phyloP scores from a whole-genome alignment of 352 stramenopile genomes.

The Pythium sukuiense region DNA sequence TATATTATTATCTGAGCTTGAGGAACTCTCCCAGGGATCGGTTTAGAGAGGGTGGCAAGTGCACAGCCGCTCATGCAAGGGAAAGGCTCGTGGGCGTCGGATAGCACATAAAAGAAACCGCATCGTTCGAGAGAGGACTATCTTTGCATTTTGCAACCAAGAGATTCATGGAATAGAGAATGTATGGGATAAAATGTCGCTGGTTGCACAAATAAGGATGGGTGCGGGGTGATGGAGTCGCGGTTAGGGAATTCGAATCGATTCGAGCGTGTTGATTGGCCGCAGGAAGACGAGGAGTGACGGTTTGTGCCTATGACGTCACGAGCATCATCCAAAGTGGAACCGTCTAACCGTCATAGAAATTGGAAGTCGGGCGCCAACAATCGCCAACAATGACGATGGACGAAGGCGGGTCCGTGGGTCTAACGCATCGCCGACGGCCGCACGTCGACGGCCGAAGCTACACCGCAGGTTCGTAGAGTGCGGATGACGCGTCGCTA shows the following conservation, averaged over 20 bases:
- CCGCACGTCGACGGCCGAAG: background rate
- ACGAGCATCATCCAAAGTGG: constrained; percentile 17
- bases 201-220: background rate
- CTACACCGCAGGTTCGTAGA: background rate
- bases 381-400: constrained; percentile 4
- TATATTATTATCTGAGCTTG: background rate
- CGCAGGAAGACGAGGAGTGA: constrained; percentile 8
- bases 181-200: background rate
- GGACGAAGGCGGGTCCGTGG: background rate
- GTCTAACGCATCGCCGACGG: background rate
- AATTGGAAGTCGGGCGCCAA: constrained; percentile 2
- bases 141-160: background rate
- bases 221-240: background rate
- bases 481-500: background rate
- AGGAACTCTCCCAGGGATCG: constrained; percentile 12
- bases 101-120: constrained; percentile 15
- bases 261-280: constrained; percentile 10
- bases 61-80: constrained; percentile 10
- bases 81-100: background rate
- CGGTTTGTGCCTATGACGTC: constrained; percentile 24
- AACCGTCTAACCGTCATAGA: background rate
- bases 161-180: background rate
- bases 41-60: constrained; percentile 29
- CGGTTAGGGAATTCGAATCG: background rate
- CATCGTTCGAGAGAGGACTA: background rate